phyloP scores from a whole-genome alignment of 2,329 filamentous ascomycete species.

The Metarhizium sp. region DNA sequence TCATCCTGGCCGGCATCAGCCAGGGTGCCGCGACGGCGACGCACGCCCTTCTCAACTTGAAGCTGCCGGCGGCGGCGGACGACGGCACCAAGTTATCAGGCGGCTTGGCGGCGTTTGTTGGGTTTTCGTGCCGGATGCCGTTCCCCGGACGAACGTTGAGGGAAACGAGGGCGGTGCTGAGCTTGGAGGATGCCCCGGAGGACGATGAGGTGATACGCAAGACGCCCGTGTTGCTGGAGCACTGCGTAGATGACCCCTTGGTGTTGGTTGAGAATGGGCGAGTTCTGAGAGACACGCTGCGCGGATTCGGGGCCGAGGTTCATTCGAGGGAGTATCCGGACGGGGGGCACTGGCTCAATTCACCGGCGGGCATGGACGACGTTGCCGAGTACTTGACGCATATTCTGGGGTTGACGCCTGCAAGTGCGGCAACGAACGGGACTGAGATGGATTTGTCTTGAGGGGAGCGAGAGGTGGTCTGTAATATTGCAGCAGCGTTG shows the following conservation, averaged over 20 bases:
- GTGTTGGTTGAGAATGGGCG: slow-evolving; percentile 28
- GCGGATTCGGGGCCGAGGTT: slow-evolving; percentile 27
- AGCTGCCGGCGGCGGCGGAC: slow-evolving; percentile 9
- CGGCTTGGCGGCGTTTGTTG: slow-evolving; percentile 24
- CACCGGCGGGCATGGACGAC: slow-evolving; percentile 33
- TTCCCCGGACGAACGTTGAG: slow-evolving; percentile 22
- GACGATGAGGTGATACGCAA: slow-evolving; percentile 24
- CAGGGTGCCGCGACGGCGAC: slow-evolving; percentile 33
- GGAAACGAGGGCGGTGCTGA: slow-evolving; percentile 23
- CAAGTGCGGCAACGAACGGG: neutral
- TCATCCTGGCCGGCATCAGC: slow-evolving; percentile 37
- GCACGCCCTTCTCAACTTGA: slow-evolving; percentile 27
- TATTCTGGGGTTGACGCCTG: neutral
- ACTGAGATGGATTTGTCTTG: neutral
- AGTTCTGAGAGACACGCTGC: slow-evolving; percentile 23
- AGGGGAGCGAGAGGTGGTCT: neutral
- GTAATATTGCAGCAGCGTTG: no score
- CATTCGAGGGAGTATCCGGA: slow-evolving; percentile 30
- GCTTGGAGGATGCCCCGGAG: slow-evolving; percentile 13
- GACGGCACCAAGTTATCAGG: neutral
- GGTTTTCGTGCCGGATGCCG: slow-evolving; percentile 27
- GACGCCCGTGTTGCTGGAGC: slow-evolving; percentile 35
- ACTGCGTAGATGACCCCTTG: slow-evolving; percentile 33
- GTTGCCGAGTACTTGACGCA: slow-evolving; percentile 22
- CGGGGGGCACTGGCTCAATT: slow-evolving; percentile 36